These are phyloP conservation scores for Orbilia javanica DNA, from an alignment of 2,329 filamentous ascomycete genomes.

Conservation along the genomic window DNA sequence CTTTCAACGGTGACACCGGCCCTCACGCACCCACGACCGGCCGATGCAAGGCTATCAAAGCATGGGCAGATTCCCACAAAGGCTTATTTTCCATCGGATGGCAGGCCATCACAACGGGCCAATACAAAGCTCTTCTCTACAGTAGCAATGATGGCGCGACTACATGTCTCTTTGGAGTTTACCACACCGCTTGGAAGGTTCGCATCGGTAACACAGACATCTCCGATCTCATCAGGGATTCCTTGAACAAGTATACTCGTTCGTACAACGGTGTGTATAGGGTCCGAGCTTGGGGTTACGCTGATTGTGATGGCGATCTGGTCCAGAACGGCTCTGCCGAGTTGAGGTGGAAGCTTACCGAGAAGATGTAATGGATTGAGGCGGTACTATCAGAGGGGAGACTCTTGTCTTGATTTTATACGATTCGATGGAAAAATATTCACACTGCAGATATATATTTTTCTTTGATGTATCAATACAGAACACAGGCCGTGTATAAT, in stretches of 20 bases:
- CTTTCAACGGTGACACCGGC: conserved; percentile 5
- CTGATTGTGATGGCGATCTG: conserved; percentile 10
- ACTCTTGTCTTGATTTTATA: not conserved
- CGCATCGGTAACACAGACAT: conserved; percentile 6
- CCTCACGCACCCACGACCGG: conserved; percentile 8
- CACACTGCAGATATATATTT: too few species aligned
- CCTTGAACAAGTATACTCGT: not conserved
- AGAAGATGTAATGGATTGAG: not conserved
- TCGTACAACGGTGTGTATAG: conserved; percentile 4
- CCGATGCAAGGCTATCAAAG: conserved; percentile 9
- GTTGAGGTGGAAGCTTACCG: conserved; percentile 4
- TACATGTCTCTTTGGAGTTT: not conserved
- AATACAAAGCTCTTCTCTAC: not conserved
- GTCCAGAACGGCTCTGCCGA: conserved; percentile 16
- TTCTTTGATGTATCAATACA: too few species aligned
- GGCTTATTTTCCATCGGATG: not conserved
- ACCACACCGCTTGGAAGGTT: conserved; percentile 1
- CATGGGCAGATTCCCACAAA: conserved; percentile 15
- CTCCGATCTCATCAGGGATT: conserved; percentile 6
- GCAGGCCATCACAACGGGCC: not conserved
- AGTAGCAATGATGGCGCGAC: not conserved
- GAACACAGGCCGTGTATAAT: too few species aligned
- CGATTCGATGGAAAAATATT: too few species aligned
- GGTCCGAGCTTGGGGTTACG: not conserved
- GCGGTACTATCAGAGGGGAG: not conserved